A percentile compares a stretch with the other conserved stretches of the same genome.
These are phyloP conservation scores for Truncatella angustata DNA, from an alignment of 2,329 filamentous ascomycete species.

Conservation along the genomic window DNA sequence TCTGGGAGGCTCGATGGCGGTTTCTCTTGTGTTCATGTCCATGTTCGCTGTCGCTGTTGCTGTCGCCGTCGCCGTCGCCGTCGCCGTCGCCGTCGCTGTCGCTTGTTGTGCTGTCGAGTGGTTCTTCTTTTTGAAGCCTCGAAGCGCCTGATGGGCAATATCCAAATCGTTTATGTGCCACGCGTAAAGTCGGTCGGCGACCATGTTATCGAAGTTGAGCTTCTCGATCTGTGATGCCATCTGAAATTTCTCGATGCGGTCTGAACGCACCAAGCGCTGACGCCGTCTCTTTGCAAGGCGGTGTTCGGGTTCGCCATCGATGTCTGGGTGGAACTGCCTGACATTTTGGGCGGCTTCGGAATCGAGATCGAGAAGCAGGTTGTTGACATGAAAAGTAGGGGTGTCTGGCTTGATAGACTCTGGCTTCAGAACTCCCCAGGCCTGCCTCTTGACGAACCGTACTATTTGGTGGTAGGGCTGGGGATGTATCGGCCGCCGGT, in stretches of 20 bases:
- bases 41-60: too few relatives aligned
- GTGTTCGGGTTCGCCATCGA: conserved; percentile 28
- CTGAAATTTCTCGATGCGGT: not conserved
- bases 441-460: not conserved
- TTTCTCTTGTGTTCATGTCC: too few relatives aligned
- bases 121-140: not conserved
- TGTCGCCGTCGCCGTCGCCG: not conserved
- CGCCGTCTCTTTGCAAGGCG: conserved; percentile 9
- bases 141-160: not conserved
- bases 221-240: not conserved
- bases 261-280: conserved; percentile 26
- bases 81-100: not conserved
- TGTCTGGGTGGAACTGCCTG: conserved; percentile 35
- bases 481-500: conserved; percentile 11
- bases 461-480: conserved; percentile 9
- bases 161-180: conserved; percentile 44
- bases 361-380: conserved; percentile 51
- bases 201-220: conserved; percentile 14
- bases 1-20: too few relatives aligned
- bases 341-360: conserved; percentile 43
- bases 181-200: conserved; percentile 18
- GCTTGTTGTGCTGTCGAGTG: not conserved
- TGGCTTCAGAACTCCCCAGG: conserved; percentile 9
- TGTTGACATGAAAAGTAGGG: conserved; percentile 33
- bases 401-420: not conserved